These are phyloP conservation scores for Rubia yunnanensis DNA, from an alignment of 257 asterid species.

Conservation along the genomic window DNA sequence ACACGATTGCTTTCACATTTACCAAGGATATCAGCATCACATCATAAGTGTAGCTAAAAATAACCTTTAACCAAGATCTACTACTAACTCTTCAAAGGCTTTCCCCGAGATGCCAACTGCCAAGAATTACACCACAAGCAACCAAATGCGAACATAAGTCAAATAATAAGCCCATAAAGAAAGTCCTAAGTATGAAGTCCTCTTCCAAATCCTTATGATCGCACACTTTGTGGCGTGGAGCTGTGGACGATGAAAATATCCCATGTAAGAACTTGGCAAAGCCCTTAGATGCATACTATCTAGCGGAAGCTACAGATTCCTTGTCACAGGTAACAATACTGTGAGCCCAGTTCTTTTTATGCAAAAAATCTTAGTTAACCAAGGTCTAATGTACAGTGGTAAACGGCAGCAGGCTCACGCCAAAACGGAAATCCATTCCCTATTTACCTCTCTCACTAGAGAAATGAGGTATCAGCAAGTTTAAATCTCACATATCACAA, in stretches of 20 bases:
- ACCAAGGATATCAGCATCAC: neutral
- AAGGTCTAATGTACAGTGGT: neutral
- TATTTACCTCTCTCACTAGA: neutral
- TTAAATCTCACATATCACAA: neutral
- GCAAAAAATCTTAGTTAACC: neutral
- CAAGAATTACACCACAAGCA: neutral
- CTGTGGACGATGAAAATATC: neutral
- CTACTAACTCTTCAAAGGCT: neutral
- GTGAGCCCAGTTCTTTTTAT: neutral
- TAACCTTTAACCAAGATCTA: neutral
- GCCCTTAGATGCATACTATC: neutral
- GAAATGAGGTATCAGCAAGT: neutral
- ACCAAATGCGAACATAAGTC: neutral
- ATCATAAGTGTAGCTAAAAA: neutral
- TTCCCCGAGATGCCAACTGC: neutral
- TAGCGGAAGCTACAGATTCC: neutral
- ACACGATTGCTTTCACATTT: neutral
- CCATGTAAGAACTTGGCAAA: neutral
- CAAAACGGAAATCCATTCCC: neutral
- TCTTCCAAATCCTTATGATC: neutral
- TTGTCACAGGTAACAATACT: neutral
- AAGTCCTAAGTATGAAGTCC: neutral
- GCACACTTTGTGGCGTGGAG: neutral
- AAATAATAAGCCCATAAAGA: neutral
- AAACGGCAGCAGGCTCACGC: neutral